A percentile compares a stretch with the other conserved stretches of the same genome.
These are phyloP conservation scores for Helicocarpus griseus DNA, from an alignment of 2,329 filamentous ascomycete species.

Conservation along the genomic window DNA sequence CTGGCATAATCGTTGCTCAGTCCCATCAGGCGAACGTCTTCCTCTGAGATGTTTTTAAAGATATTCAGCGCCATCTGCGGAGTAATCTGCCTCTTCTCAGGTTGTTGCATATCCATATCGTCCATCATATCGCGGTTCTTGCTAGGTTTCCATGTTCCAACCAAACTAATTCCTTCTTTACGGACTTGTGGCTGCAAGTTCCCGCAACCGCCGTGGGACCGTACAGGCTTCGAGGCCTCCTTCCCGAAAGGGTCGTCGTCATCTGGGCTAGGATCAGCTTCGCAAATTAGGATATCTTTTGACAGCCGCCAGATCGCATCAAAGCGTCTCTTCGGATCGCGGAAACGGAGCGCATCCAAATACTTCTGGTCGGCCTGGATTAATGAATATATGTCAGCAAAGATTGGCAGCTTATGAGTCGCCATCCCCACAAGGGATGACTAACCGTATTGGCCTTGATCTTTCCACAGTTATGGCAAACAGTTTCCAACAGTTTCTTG, in stretches of 20 bases:
- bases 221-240: slow-evolving; percentile 44
- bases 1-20: slow-evolving; percentile 90
- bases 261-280: slow-evolving; percentile 61
- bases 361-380: slow-evolving; percentile 75
- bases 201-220: slow-evolving; percentile 81
- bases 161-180: slow-evolving; percentile 75
- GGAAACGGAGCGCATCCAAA: slow-evolving; percentile 65
- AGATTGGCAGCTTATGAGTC: slow-evolving; percentile 40
- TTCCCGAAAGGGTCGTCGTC: slow-evolving; percentile 61
- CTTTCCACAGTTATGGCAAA: slow-evolving; percentile 98
- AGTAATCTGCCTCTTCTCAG: slow-evolving; percentile 73
- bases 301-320: slow-evolving; percentile 85
- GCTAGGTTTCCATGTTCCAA: slow-evolving; percentile 60
- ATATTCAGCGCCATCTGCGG: slow-evolving; percentile 78
- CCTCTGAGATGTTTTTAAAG: slow-evolving; percentile 72
- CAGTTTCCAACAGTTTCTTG: slow-evolving; percentile 97
- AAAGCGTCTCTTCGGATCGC: slow-evolving; percentile 92
- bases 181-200: slow-evolving; percentile 83
- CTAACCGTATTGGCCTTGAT: slow-evolving; percentile 97
- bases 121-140: slow-evolving; percentile 67
- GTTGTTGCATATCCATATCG: slow-evolving; percentile 48
- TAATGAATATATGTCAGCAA: slow-evolving; percentile 32
- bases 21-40: slow-evolving; percentile 77
- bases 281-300: slow-evolving; percentile 78
- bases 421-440: slow-evolving; percentile 53